A percentile compares a stretch with the other conserved stretches of the same genome.
phyloP scores from a whole-genome alignment of 1,284 basidiomycete genomes.

The Violaceomyces palustris region DNA sequence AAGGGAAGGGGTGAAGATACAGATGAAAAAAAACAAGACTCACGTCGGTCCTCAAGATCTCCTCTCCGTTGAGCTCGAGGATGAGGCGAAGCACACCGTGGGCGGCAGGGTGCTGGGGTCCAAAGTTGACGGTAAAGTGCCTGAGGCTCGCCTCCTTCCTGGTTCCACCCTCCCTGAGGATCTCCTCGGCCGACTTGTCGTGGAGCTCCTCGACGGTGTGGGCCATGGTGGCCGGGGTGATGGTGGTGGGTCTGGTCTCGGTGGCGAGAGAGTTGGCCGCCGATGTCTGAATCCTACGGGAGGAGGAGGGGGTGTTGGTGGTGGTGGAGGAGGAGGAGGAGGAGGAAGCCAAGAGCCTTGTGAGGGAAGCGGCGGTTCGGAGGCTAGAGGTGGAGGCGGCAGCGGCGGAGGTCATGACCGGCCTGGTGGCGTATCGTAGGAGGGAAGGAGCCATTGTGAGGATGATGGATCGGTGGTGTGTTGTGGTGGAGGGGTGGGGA shows the following conservation, averaged over 20 bases:
- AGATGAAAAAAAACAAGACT: slow-evolving; percentile 10
- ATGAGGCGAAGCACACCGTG: slow-evolving; percentile 98
- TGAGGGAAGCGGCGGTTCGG: not conserved
- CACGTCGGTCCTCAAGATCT: slow-evolving; percentile 51
- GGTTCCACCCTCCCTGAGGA: slow-evolving; percentile 69
- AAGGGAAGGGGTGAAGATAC: too few species aligned
- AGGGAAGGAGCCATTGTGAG: slow-evolving; percentile 24
- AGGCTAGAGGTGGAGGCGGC: slow-evolving; percentile 9
- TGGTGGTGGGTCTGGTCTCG: slow-evolving; percentile 24
- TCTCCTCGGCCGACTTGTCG: slow-evolving; percentile 68
- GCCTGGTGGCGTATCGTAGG: slow-evolving; percentile 18
- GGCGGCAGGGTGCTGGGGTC: slow-evolving; percentile 89
- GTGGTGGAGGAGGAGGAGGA: slow-evolving; percentile 19
- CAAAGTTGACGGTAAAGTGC: slow-evolving; percentile 54
- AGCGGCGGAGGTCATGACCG: slow-evolving; percentile 6
- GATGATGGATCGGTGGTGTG: not conserved
- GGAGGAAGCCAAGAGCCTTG: not conserved
- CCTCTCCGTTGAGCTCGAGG: slow-evolving; percentile 91
- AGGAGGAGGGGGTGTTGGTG: slow-evolving; percentile 8
- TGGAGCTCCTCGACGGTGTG: slow-evolving; percentile 59
- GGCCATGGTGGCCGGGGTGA: slow-evolving; percentile 26
- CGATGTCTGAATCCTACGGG: slow-evolving; percentile 8
- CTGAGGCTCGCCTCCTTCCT: slow-evolving; percentile 73
- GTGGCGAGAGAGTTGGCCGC: slow-evolving; percentile 30
- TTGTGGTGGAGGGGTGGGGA: not conserved